These are phyloP conservation scores for Boletales sp. DNA, from an alignment of 768 basidiomycete species.

Conservation along the genomic window DNA sequence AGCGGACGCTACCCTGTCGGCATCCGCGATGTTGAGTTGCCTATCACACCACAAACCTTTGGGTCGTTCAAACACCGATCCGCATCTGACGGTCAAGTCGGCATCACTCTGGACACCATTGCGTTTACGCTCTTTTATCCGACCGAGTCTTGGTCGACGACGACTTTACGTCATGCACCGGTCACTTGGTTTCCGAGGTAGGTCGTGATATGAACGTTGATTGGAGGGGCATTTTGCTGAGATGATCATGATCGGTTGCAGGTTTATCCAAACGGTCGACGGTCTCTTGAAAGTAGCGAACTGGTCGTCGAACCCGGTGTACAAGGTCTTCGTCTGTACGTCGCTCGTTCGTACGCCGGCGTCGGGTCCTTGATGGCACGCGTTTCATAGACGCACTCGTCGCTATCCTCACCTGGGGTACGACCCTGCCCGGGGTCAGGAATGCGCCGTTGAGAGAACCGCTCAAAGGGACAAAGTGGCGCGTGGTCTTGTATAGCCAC, in stretches of 20 bases:
- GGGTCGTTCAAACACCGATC: constrained; percentile 25
- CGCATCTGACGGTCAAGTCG: constrained; percentile 18
- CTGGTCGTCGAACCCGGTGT: constrained; percentile 26
- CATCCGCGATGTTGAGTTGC: constrained; percentile 31
- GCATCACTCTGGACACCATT: constrained; percentile 28
- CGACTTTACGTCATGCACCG: background rate
- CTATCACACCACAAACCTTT: constrained; percentile 23
- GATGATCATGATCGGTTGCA: constrained; percentile 1
- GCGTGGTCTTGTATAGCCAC: constrained; percentile 45
- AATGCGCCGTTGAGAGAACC: constrained; percentile 24
- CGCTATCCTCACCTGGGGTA: constrained; percentile 28
- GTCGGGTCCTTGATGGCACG: no score
- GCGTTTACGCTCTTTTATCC: constrained; percentile 34
- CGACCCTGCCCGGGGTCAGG: constrained; percentile 29
- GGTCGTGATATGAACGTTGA: background rate
- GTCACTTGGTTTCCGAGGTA: constrained; percentile 30
- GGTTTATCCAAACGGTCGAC: constrained; percentile 30
- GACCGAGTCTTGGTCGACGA: constrained; percentile 4
- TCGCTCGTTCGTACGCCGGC: background rate
- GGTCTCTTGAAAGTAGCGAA: constrained; percentile 32
- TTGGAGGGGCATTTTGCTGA: no score
- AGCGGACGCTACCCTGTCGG: constrained; percentile 30
- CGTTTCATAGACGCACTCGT: constrained; percentile 16
- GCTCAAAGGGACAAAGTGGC: constrained; percentile 24
- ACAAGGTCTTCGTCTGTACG: constrained; percentile 23